Base-by-base conservation (phyloP, 176 grass and related monocot genomes). In the Oryza nivara region DNA sequence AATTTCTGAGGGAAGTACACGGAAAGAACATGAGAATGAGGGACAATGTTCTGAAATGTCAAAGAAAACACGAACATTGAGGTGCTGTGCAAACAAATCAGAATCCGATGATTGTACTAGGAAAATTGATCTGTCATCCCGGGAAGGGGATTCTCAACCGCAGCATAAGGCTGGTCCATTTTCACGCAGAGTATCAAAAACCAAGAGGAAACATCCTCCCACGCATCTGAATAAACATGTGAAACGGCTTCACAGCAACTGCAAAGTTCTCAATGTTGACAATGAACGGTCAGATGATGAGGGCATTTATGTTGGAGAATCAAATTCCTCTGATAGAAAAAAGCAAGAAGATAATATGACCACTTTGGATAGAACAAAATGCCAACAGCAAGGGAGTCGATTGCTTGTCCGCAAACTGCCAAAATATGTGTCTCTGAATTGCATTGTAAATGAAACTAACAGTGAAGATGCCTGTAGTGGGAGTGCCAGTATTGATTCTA, bases 371-470 rank as follows among this genome's bases (percentile, higher is more conserved):
- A 83, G 52, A 75, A 36, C 14, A 90, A 71, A 82, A 45, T 54
- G 75, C 14, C 60, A 63, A 51, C 81, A 75, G 65, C 58, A 84
- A 75, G 71, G 81, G 71, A 84, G 41, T 86, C 85, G 20, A 84
- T 11, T 78, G 65, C 67, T 77, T 88, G 83, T 69, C 54, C 86
- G 87, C 75, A 98, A 95, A 83, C 73, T 86, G 40, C 96, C 91
- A 32, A 98, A 98, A 88, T 98, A 90, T 67, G 85, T 95, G 51
- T 98, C 88, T 77, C 78, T 98, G 67, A 98, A 92, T 65, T 85
- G 89, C 70, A 94, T 98, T 77, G 71, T 77, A 75, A 95, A 83
- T 80, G 77, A 82, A 87, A 66, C 77, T 80, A 90, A 92, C 19
- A 83, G 79, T 76, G 75, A 85, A 86, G 86, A 69, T 79, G 70